Percentiles rank a stretch among this genome's conserved stretches.
These are phyloP conservation scores for Alternaria alternata DNA, from an alignment of 2,329 filamentous ascomycete genomes.

Conservation along the genomic window DNA sequence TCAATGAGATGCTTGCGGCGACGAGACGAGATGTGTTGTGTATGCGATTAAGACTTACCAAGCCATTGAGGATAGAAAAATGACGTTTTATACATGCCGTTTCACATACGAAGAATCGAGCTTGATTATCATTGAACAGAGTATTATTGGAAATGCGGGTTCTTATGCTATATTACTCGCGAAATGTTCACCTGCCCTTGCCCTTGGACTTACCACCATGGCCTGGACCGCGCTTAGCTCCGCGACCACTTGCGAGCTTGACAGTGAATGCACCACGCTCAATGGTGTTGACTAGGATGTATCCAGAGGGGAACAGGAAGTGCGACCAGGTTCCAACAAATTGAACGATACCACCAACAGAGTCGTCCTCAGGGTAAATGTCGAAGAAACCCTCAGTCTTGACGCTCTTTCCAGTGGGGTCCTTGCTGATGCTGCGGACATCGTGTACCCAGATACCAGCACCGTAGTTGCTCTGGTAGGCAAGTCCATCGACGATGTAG, in stretches of 20 bases:
- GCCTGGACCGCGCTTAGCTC: conserved; percentile 29
- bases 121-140: too few relatives aligned
- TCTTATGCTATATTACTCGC: not conserved
- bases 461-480: conserved; percentile 55
- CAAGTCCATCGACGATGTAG: conserved; percentile 52
- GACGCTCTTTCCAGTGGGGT: conserved; percentile 50
- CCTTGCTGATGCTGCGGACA: conserved; percentile 49
- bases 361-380: conserved; percentile 54
- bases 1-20: not conserved
- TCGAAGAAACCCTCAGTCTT: conserved; percentile 54
- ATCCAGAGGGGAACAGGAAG: conserved; percentile 46
- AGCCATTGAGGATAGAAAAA: rapidly evolving
- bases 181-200: conserved; percentile 1
- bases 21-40: not conserved
- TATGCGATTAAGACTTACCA: not conserved
- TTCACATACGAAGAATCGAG: too few relatives aligned
- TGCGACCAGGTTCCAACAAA: conserved; percentile 57
- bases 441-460: conserved; percentile 52
- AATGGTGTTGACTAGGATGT: conserved; percentile 50
- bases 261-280: conserved; percentile 50
- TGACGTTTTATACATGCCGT: not conserved
- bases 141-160: not conserved
- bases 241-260: conserved; percentile 39
- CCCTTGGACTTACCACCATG: conserved; percentile 30
- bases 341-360: conserved; percentile 44